A percentile compares a stretch with the other conserved stretches of the same genome.
phyloP scores from a whole-genome alignment of 179 eudicot genomes.

The Carnegiea gigantea region DNA sequence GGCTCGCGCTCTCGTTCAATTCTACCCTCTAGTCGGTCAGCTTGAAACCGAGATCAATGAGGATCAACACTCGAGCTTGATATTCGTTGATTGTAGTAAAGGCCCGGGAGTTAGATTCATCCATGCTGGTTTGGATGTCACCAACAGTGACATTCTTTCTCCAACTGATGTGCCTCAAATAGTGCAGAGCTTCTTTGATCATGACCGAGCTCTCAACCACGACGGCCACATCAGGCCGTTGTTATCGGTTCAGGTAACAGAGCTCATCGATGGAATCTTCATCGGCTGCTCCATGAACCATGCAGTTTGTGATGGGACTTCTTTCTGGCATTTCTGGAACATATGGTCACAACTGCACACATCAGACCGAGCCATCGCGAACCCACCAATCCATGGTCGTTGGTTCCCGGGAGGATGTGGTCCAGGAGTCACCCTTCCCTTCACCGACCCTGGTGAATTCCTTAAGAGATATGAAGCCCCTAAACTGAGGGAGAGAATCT shows the following conservation, averaged over 20 bases:
- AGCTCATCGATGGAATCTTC: slow-evolving; percentile 56
- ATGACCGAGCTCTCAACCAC: slow-evolving; percentile 42
- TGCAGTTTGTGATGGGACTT: slow-evolving; percentile 41
- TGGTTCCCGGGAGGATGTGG: slow-evolving; percentile 42
- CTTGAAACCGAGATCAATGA: slow-evolving; percentile 34
- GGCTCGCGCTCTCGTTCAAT: slow-evolving; percentile 19
- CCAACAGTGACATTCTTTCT: slow-evolving; percentile 31
- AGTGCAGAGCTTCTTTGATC: slow-evolving; percentile 47
- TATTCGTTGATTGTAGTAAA: slow-evolving; percentile 34
- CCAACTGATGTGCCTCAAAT: slow-evolving; percentile 40
- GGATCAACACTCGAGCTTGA: slow-evolving; percentile 29
- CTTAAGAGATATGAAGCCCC: slow-evolving; percentile 20
- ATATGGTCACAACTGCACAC: slow-evolving; percentile 35
- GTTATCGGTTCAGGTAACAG: slow-evolving; percentile 47
- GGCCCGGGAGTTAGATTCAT: slow-evolving; percentile 49
- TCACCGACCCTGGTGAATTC: slow-evolving; percentile 26
- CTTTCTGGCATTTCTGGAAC: slow-evolving; percentile 49
- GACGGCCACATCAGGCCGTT: slow-evolving; percentile 41
- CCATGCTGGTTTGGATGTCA: slow-evolving; percentile 26
- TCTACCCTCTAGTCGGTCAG: slow-evolving; percentile 34
- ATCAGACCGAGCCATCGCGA: slow-evolving; percentile 14
- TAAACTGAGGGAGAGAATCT: slow-evolving; percentile 21
- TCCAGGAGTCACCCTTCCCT: slow-evolving; percentile 34
- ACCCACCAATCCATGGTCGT: slow-evolving; percentile 38
- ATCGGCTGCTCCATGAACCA: slow-evolving; percentile 39